Base-by-base conservation (phyloP, 768 basidiomycete genomes). In the Kondoa malvinella region DNA sequence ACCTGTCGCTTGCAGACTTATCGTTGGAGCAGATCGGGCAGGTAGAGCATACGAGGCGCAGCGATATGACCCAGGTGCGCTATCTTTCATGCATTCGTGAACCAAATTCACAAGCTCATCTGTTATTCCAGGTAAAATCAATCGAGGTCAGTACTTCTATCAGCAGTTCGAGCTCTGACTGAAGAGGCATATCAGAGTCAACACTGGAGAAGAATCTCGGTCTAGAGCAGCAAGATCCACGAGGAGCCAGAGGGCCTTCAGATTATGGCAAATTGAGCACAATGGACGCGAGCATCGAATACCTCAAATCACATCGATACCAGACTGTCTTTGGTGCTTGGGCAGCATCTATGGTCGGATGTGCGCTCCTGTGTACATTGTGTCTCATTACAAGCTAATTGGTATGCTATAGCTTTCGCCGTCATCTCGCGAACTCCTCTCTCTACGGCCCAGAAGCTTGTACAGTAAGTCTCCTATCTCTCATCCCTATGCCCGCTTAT, bases 381-480 rank as follows among this genome's bases (percentile, higher is more conserved):
- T n/a, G 25, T 4, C 25, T 4, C 4, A 34, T 29, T 14, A 64
- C 62, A 29, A 34, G 26, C 17, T 15, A n/a, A 34, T 16, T 21
- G 15, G 3, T 25, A 4, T 3, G 4, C 8, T 21, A 64, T 14
- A 21, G 30, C 56, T n/a, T 56, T 58, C 56, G 17, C 12, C 8
- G 26, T 72, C 60, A 73, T 73, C 62, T 60, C 71, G 3, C 34
- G 65, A 1, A 62, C 71, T 3, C 73, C 73, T 0, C 65, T 73
- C 0, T 67, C 73, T 25, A 73, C 73, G 56, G 71, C 73, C 17
- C 74, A 75, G 27, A 75, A 75, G 69, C 72, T 75, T 34, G 74
- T 75, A 27, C 74, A 74, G 25, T 25, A 4, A 12, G 3, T 33
- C 40, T 50, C 26, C 30, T 8, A 21, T 21, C 4, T 25, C 3